Percentiles rank a stretch among this genome's conserved stretches.
These are phyloP conservation scores for Aspergillus incahuasiensis DNA, from an alignment of 495 filamentous ascomycete species.

Conservation along the genomic window DNA sequence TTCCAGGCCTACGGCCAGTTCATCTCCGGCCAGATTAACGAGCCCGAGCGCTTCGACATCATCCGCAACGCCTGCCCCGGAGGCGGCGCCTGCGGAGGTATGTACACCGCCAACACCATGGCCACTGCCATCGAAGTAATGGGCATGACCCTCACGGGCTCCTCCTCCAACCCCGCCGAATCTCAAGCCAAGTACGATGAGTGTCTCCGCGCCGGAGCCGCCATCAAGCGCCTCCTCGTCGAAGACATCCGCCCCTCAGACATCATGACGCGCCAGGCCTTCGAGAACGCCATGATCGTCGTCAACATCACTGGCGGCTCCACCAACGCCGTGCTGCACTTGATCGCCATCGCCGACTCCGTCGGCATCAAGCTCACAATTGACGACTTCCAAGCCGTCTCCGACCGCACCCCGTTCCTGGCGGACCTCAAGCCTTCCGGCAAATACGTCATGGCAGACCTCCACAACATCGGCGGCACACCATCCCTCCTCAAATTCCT, in stretches of 20 bases:
- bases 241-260: conserved; percentile 87
- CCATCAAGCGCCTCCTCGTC: conserved; percentile 78
- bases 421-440: conserved; percentile 96
- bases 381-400: conserved; percentile 95
- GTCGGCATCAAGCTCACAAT: conserved; percentile 92
- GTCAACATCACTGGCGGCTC: conserved; percentile 94
- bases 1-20: conserved; percentile 98
- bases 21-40: conserved; percentile 82
- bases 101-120: conserved; percentile 99
- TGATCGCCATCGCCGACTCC: conserved; percentile 92
- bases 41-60: conserved; percentile 88
- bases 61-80: conserved; percentile 94
- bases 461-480: conserved; percentile 86
- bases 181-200: conserved; percentile 80
- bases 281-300: conserved; percentile 95
- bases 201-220: conserved; percentile 76
- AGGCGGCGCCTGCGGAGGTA: conserved; percentile 90
- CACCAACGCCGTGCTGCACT: conserved; percentile 94
- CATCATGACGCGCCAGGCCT: conserved; percentile 85
- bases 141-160: conserved; percentile 92
- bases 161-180: conserved; percentile 87
- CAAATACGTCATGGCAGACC: conserved; percentile 93
- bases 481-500: conserved; percentile 88
- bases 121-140: conserved; percentile 93
- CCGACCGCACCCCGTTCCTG: conserved; percentile 85